These are phyloP conservation scores for Petrea volubilis DNA, from an alignment of 257 asterid species.

Conservation along the genomic window DNA sequence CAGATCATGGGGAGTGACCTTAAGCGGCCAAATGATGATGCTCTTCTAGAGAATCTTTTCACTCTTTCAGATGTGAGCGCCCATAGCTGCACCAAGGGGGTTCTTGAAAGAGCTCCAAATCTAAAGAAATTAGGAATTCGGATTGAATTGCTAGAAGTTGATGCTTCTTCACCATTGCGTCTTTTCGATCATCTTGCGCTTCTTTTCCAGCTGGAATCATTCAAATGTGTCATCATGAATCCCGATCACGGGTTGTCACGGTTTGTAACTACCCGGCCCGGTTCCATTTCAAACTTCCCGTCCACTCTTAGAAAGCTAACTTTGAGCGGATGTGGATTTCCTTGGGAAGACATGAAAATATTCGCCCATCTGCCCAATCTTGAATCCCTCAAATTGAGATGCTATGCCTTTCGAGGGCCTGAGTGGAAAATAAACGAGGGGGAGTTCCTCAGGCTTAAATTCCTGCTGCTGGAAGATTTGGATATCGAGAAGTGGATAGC, in stretches of 20 bases:
- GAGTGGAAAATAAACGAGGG: slow-evolving; percentile 6
- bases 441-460: background rate
- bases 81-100: too few species aligned
- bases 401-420: slow-evolving; percentile 25
- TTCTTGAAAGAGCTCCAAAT: too few species aligned
- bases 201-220: background rate
- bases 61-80: too few species aligned
- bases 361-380: too few species aligned
- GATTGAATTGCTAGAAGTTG: background rate
- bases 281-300: background rate
- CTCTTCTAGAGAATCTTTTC: background rate
- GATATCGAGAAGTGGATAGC: slow-evolving; percentile 11
- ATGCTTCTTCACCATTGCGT: background rate
- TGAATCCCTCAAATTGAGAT: too few species aligned
- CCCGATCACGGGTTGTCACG: background rate
- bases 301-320: too few species aligned
- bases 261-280: background rate
- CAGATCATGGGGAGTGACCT: background rate
- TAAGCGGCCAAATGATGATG: background rate
- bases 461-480: slow-evolving; percentile 23
- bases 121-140: too few species aligned
- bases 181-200: background rate
- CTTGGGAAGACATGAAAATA: too few species aligned
- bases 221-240: background rate
- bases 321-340: too few species aligned